phyloP scores from a whole-genome alignment of 257 asterid species.

The Solanum bulbocastanum region DNA sequence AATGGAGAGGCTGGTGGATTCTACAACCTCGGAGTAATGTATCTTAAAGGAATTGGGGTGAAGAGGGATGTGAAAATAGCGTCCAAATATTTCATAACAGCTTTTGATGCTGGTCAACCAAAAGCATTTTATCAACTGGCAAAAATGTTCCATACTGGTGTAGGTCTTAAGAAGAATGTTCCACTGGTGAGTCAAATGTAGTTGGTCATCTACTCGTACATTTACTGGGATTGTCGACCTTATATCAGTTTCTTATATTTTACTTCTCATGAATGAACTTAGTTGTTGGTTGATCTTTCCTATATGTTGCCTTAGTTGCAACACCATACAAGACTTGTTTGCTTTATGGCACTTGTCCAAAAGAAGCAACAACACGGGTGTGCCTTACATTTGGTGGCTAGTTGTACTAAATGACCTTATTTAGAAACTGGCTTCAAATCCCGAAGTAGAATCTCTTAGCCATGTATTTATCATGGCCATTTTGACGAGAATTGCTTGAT shows the following conservation, averaged over 20 bases:
- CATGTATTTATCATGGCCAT: neutral
- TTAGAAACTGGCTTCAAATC: neutral
- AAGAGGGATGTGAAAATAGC: slow-evolving; percentile 79
- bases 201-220: neutral
- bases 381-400: neutral
- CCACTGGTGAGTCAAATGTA: slow-evolving; percentile 41
- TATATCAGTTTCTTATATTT: neutral
- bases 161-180: slow-evolving; percentile 84
- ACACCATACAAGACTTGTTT: neutral
- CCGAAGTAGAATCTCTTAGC: neutral
- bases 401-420: neutral
- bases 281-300: neutral
- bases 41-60: slow-evolving; percentile 83
- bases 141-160: slow-evolving; percentile 92
- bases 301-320: neutral
- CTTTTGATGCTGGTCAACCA: slow-evolving; percentile 88
- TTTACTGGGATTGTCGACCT: neutral
- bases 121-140: slow-evolving; percentile 96
- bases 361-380: neutral
- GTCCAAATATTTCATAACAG: slow-evolving; percentile 49
- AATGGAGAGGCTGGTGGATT: slow-evolving; percentile 85
- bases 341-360: neutral
- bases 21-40: slow-evolving; percentile 94
- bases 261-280: neutral
- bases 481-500: neutral